phyloP scores from a whole-genome alignment of 2,329 filamentous ascomycete species.

The Chaetomium olivaceum region DNA sequence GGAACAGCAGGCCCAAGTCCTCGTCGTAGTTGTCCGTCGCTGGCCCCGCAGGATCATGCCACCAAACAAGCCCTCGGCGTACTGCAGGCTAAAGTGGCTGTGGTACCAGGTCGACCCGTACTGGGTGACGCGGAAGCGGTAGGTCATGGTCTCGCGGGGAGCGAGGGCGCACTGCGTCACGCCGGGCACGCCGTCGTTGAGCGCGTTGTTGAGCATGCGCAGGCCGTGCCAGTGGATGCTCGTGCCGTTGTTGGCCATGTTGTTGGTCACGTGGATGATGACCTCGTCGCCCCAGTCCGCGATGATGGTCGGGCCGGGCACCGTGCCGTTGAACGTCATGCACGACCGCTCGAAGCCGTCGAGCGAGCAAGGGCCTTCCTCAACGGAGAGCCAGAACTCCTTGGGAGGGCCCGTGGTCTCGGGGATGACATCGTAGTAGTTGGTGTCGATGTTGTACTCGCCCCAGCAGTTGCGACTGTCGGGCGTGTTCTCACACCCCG shows the following conservation, averaged over 20 bases:
- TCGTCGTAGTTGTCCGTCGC: constrained; percentile 49
- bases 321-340: constrained; percentile 38
- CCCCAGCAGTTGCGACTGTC: constrained; percentile 38
- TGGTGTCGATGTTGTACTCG: constrained; percentile 37
- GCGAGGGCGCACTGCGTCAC: constrained; percentile 46
- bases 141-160: constrained; percentile 38
- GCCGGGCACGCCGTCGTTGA: constrained; percentile 42
- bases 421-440: constrained; percentile 38
- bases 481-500: constrained; percentile 32
- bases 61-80: constrained; percentile 48
- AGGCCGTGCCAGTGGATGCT: constrained; percentile 45
- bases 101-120: constrained; percentile 45
- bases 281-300: constrained; percentile 42
- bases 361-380: constrained; percentile 28
- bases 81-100: constrained; percentile 40
- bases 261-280: constrained; percentile 35
- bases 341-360: constrained; percentile 33
- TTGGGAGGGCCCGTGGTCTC: constrained; percentile 25
- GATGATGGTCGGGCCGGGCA: constrained; percentile 38
- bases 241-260: constrained; percentile 40
- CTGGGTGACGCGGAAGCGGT: constrained; percentile 39
- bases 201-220: constrained; percentile 35
- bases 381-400: constrained; percentile 34
- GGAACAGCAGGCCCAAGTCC: constrained; percentile 50
- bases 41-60: constrained; percentile 50